Conservation (phyloP, 1,284 basidiomycete genomes). For the Fistulina hepatica region DNA sequence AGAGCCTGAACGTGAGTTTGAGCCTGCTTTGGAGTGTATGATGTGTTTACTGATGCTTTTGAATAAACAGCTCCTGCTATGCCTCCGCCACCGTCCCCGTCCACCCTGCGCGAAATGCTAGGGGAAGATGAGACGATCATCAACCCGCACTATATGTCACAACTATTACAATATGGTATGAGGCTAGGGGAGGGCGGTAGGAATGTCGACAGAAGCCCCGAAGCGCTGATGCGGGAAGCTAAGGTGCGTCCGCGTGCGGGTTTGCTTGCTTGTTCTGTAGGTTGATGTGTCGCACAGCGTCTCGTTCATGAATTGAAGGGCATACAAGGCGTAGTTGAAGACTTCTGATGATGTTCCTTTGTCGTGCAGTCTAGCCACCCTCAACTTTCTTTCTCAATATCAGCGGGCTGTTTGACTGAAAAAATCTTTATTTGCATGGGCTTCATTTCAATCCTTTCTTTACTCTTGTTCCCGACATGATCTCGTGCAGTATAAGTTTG, state of each 20-base stretch:
- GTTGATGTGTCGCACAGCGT: no score
- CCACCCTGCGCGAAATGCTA: constrained; percentile 25
- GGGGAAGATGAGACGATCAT: constrained; percentile 55
- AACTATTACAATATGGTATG: constrained; percentile 57
- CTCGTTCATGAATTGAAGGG: no score
- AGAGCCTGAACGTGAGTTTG: constrained; percentile 2
- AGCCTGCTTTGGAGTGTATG: constrained; percentile 22
- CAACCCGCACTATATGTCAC: constrained; percentile 63
- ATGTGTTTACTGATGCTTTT: neutral
- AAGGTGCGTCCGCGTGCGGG: constrained; percentile 31
- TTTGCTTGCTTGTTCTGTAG: neutral
- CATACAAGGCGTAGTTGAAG: no score
- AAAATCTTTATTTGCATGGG: no score
- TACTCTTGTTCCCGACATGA: no score
- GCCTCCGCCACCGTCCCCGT: constrained; percentile 19
- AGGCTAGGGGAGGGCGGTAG: constrained; percentile 31
- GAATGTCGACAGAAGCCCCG: constrained; percentile 24
- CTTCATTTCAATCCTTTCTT: no score
- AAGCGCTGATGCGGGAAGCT: constrained; percentile 34
- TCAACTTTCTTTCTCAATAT: no score
- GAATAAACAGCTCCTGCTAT: constrained; percentile 7
- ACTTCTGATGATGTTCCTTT: no score
- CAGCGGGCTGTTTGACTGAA: no score
- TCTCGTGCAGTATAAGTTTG: no score
- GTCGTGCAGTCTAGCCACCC: no score